phyloP scores from a whole-genome alignment of 805 yeast genomes.

The Komagataella phaffii region DNA sequence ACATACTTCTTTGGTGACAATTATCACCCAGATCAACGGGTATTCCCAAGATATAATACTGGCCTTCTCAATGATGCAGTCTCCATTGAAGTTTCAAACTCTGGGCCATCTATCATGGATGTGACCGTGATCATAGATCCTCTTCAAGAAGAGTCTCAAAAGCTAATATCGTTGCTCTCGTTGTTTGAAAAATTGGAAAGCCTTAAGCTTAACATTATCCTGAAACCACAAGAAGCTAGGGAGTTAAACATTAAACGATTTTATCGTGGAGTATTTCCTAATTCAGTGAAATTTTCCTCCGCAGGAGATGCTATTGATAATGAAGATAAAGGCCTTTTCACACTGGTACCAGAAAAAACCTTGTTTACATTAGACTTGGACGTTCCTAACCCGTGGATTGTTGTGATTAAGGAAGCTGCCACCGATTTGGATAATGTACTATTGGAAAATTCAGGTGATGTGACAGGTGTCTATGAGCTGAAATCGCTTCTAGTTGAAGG shows the following conservation, averaged over 20 bases:
- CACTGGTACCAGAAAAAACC: constrained; percentile 34
- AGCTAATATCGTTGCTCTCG: constrained; percentile 30
- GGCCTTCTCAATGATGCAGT: constrained; percentile 8
- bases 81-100: constrained; percentile 1
- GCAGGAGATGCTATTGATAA: constrained; percentile 15
- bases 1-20: constrained; percentile 19
- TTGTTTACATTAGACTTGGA: constrained; percentile 44
- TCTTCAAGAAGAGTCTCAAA: constrained; percentile 53
- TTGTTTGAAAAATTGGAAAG: constrained; percentile 28
- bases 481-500: constrained; percentile 58
- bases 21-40: constrained; percentile 24
- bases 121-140: constrained; percentile 62
- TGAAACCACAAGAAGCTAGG: constrained; percentile 36
- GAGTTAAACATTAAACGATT: constrained; percentile 35
- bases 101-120: constrained; percentile 22
- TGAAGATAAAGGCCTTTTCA: constrained; percentile 20
- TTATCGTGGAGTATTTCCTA: constrained; percentile 33
- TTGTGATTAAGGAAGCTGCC: constrained; percentile 31
- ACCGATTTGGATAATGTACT: constrained; percentile 55
- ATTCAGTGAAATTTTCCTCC: constrained; percentile 17
- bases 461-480: constrained; percentile 36
- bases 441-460: constrained; percentile 21
- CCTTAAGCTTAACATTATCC: constrained; percentile 36
- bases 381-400: constrained; percentile 59
- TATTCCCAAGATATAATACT: constrained; percentile 33